phyloP scores from a whole-genome alignment of 164 flowering plant species.

The Vitis riparia region DNA sequence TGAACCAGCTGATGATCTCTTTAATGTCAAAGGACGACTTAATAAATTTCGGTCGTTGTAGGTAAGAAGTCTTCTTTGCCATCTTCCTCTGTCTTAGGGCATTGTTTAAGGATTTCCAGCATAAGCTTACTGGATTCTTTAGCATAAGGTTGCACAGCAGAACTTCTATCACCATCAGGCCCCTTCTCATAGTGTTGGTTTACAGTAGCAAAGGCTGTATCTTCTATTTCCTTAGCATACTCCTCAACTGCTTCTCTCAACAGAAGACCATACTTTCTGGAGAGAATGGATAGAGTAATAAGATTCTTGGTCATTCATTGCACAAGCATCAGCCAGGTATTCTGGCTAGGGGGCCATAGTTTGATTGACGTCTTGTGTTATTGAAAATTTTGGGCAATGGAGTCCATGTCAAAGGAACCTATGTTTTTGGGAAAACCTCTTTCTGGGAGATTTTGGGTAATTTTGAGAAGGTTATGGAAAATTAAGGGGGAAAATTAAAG shows the following conservation, averaged over 20 bases:
- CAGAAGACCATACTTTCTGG: conserved; percentile 59
- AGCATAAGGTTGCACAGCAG: conserved; percentile 63
- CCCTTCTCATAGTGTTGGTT: conserved; percentile 46
- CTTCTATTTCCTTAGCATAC: conserved; percentile 55
- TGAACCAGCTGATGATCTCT: no score
- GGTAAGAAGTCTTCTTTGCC: no score
- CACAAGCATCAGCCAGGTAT: conserved; percentile 53
- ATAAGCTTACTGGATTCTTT: conserved; percentile 61
- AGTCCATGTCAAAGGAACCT: conserved; percentile 40
- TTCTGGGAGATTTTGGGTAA: background rate
- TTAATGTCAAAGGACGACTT: no score
- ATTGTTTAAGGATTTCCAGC: conserved; percentile 58
- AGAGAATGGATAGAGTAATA: conserved; percentile 50
- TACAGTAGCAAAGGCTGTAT: conserved; percentile 45
- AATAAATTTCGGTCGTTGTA: no score
- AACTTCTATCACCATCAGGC: conserved; percentile 67
- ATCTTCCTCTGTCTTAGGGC: conserved; percentile 34
- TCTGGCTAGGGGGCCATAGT: conserved; percentile 66
- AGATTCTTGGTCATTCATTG: conserved; percentile 59
- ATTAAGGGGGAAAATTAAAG: background rate
- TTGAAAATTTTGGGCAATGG: conserved; percentile 21
- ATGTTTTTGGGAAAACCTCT: background rate
- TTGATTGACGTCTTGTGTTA: conserved; percentile 38
- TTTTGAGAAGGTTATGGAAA: background rate
- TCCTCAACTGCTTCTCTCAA: conserved; percentile 56